Evolutionary conservation across 2,329 filamentous ascomycete species (phyloP).

Genomic region (Septoria linicola): DNA sequence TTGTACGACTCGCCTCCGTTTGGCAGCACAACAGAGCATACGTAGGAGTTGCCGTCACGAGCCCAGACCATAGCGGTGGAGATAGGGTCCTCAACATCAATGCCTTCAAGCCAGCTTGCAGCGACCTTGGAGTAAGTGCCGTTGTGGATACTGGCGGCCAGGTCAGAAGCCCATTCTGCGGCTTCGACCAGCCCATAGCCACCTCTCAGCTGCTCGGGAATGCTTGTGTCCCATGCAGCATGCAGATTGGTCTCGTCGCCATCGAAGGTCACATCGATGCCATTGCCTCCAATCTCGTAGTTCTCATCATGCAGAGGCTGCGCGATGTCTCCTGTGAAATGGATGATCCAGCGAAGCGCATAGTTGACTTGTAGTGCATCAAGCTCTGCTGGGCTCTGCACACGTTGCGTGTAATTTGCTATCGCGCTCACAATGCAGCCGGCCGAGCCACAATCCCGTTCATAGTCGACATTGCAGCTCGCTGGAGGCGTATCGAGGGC

Average conservation of each 20-base stretch:
- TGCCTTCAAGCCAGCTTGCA: slow-evolving; percentile 39
- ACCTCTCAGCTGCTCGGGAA: slow-evolving; percentile 45
- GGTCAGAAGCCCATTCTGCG: slow-evolving; percentile 39
- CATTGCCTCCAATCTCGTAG: slow-evolving; percentile 46
- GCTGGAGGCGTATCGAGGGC: slow-evolving; percentile 48
- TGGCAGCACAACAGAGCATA: slow-evolving; percentile 45
- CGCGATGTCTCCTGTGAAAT: slow-evolving; percentile 61
- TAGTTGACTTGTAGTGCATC: slow-evolving; percentile 41
- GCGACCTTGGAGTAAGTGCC: slow-evolving; percentile 40
- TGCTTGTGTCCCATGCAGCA: slow-evolving; percentile 47
- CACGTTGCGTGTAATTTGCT: slow-evolving; percentile 51
- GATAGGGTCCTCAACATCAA: slow-evolving; percentile 40
- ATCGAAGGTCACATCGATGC: slow-evolving; percentile 46
- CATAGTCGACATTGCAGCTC: slow-evolving; percentile 50
- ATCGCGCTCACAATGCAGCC: slow-evolving; percentile 56
- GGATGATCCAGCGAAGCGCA: slow-evolving; percentile 53
- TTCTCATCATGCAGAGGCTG: slow-evolving; percentile 66
- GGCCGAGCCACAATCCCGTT: slow-evolving; percentile 51
- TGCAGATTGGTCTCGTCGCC: slow-evolving; percentile 45
- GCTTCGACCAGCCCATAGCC: slow-evolving; percentile 43
- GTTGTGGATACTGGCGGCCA: slow-evolving; percentile 41
- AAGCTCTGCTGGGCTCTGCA: slow-evolving; percentile 30
- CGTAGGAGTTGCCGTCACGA: slow-evolving; percentile 43
- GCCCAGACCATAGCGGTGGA: slow-evolving; percentile 45
- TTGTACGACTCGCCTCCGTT: slow-evolving; percentile 40